Percentiles rank a stretch among this genome's conserved stretches.
Evolutionary conservation across 306 rosid species (phyloP).

Genomic region (Dryas drummondii): DNA sequence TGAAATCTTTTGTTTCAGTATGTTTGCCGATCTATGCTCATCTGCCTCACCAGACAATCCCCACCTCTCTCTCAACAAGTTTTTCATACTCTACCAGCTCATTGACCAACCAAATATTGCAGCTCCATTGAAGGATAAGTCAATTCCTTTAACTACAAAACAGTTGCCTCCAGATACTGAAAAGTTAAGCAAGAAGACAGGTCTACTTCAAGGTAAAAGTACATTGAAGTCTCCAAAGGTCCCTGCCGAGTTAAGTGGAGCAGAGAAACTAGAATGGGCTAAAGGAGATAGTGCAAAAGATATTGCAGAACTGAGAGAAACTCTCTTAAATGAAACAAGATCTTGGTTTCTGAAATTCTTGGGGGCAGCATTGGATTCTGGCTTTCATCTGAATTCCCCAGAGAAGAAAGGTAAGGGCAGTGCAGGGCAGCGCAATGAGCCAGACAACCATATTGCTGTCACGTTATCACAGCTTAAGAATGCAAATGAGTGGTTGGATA

Average conservation of each 20-base stretch:
- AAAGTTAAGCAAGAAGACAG: slow-evolving; percentile 43
- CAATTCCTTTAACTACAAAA: slow-evolving; percentile 35
- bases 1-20: slow-evolving; percentile 39
- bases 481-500: slow-evolving; percentile 91
- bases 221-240: slow-evolving; percentile 44
- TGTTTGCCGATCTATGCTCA: slow-evolving; percentile 66
- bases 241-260: slow-evolving; percentile 37
- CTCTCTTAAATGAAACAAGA: slow-evolving; percentile 64
- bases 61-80: slow-evolving; percentile 61
- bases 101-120: slow-evolving; percentile 51
- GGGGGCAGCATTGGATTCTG: slow-evolving; percentile 68
- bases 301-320: slow-evolving; percentile 52
- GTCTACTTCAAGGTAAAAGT: slow-evolving; percentile 33
- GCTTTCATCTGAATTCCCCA: slow-evolving; percentile 47
- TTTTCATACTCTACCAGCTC: slow-evolving; percentile 69
- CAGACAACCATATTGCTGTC: slow-evolving; percentile 65
- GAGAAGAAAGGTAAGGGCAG: slow-evolving; percentile 62
- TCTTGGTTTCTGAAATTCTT: slow-evolving; percentile 85
- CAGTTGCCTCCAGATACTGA: slow-evolving; percentile 44
- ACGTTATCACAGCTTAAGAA: slow-evolving; percentile 78
- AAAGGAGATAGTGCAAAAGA: slow-evolving; percentile 61
- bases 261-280: slow-evolving; percentile 85
- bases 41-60: slow-evolving; percentile 71
- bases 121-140: slow-evolving; percentile 46
- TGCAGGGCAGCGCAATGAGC: slow-evolving; percentile 46